phyloP scores from a whole-genome alignment of 345 rosid genomes.

The Cardamine occulta region DNA sequence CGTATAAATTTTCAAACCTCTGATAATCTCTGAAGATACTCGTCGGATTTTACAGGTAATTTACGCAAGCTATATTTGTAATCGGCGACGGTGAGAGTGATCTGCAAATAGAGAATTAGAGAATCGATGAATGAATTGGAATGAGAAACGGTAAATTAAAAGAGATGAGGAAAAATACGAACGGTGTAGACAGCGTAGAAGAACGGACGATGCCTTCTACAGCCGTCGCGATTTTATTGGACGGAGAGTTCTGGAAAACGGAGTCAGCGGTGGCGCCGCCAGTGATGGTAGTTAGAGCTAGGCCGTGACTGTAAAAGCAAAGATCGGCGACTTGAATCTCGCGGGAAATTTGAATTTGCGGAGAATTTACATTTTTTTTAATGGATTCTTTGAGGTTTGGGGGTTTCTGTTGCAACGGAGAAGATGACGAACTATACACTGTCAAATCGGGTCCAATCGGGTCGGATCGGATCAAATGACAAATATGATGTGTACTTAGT shows the following conservation, averaged over 20 bases:
- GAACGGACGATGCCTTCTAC: constrained; percentile 59
- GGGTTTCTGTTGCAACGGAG: constrained; percentile 6
- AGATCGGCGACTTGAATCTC: constrained; percentile 45
- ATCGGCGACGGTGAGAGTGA: constrained; percentile 63
- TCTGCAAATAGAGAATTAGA: constrained; percentile 45
- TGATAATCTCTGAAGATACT: constrained; percentile 52
- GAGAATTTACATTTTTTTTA: constrained; percentile 30
- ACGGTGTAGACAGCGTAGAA: constrained; percentile 61
- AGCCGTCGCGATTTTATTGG: constrained; percentile 39
- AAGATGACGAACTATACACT: constrained; percentile 15
- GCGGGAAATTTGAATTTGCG: constrained; percentile 49
- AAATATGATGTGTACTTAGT: constrained; percentile 4
- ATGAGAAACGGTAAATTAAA: neutral
- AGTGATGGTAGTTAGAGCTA: constrained; percentile 41
- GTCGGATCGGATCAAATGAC: neutral
- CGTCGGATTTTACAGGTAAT: constrained; percentile 52
- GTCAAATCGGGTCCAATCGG: neutral
- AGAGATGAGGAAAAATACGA: constrained; percentile 4
- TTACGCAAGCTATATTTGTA: constrained; percentile 62
- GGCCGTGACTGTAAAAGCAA: constrained; percentile 48
- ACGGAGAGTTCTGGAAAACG: constrained; percentile 36
- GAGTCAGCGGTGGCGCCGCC: constrained; percentile 31
- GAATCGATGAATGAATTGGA: neutral
- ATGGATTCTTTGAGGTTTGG: neutral
- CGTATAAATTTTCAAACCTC: constrained; percentile 52